A percentile compares a stretch with the other conserved stretches of the same genome.
These are phyloP conservation scores for Candida nemodendra DNA, from an alignment of 805 yeast species.

Conservation along the genomic window DNA sequence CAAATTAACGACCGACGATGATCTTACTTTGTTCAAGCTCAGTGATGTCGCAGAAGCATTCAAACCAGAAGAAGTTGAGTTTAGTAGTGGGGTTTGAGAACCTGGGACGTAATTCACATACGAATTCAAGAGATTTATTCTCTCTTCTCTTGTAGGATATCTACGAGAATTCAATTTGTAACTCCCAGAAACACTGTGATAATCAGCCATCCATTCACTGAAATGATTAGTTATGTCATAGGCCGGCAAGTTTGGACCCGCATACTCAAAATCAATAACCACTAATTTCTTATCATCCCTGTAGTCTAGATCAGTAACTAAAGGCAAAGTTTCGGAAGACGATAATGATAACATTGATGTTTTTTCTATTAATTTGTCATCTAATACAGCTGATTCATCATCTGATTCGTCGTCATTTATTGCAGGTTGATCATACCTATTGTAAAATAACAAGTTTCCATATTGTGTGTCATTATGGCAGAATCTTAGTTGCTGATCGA, in stretches of 20 bases:
- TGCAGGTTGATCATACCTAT: slow-evolving; percentile 27
- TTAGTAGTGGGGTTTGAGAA: slow-evolving; percentile 26
- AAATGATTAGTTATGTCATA: slow-evolving; percentile 92
- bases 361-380: slow-evolving; percentile 18
- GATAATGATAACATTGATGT: slow-evolving; percentile 20
- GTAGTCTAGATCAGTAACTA: slow-evolving; percentile 30
- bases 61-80: slow-evolving; percentile 13
- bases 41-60: slow-evolving; percentile 8
- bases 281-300: slow-evolving; percentile 65
- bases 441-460: slow-evolving; percentile 75
- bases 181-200: slow-evolving; percentile 57
- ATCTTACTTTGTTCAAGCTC: slow-evolving; percentile 18
- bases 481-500: slow-evolving; percentile 60
- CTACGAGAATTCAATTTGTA: slow-evolving; percentile 52
- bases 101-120: slow-evolving; percentile 64
- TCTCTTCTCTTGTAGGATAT: slow-evolving; percentile 70
- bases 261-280: slow-evolving; percentile 95
- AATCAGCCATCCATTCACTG: slow-evolving; percentile 96
- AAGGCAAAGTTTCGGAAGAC: slow-evolving; percentile 22
- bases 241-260: slow-evolving; percentile 88
- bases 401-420: slow-evolving; percentile 30
- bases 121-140: slow-evolving; percentile 68
- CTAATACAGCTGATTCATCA: slow-evolving; percentile 15
- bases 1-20: slow-evolving; percentile 35
- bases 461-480: slow-evolving; percentile 98